phyloP scores from a whole-genome alignment of 768 basidiomycete genomes.

The Leucocoprinus sp. region DNA sequence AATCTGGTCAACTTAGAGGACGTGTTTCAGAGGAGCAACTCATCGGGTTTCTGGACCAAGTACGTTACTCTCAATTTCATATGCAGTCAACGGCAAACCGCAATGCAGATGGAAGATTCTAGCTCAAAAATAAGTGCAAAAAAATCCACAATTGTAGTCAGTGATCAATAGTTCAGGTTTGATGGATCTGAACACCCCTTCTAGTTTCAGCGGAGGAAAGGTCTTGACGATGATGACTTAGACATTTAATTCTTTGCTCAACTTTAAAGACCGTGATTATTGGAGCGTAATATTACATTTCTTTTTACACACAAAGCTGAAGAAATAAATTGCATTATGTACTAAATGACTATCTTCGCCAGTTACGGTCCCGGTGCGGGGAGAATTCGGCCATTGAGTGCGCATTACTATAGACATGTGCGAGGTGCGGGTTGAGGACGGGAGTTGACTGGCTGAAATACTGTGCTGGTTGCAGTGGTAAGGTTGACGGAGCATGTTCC shows the following conservation, averaged over 20 bases:
- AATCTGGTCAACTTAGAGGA: conserved; percentile 71
- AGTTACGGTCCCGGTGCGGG: conserved; percentile 7
- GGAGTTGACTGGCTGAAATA: conserved; percentile 5
- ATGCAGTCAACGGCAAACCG: background rate
- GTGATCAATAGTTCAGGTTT: conserved; percentile 10
- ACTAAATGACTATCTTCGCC: conserved; percentile 2
- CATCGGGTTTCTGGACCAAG: conserved; percentile 83
- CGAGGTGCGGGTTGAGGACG: conserved; percentile 2
- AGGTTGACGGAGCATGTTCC: background rate
- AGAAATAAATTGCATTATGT: background rate
- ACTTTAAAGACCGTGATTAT: background rate
- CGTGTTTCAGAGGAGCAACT: conserved; percentile 74
- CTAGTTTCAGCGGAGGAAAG: conserved; percentile 60
- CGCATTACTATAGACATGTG: conserved; percentile 2
- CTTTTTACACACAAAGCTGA: background rate
- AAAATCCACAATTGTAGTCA: conserved; percentile 54
- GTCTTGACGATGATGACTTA: conserved; percentile 60
- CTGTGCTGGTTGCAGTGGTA: background rate
- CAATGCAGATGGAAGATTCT: conserved; percentile 17
- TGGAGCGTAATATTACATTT: background rate
- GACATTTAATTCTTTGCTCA: conserved; percentile 31
- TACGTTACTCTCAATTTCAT: conserved; percentile 19
- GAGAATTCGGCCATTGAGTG: conserved; percentile 9
- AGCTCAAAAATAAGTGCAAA: conserved; percentile 51
- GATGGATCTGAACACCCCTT: background rate